phyloP scores from a whole-genome alignment of 2,329 filamentous ascomycete genomes.

The Colletotrichum siamense region DNA sequence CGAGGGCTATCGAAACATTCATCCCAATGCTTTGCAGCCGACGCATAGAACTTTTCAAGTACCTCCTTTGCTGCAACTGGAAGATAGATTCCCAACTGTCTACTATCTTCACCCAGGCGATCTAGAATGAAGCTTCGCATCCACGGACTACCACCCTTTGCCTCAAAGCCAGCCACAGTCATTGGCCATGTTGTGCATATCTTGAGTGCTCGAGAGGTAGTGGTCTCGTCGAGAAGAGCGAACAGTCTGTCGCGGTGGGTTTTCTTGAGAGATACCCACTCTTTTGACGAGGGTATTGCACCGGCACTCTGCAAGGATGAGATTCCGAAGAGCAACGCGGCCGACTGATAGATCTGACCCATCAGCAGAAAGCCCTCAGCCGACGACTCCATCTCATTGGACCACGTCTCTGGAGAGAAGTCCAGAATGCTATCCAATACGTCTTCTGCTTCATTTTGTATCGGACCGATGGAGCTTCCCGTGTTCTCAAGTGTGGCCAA shows the following conservation, averaged over 20 bases:
- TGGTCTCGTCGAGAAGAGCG: conserved; percentile 21
- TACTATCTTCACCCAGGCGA: not conserved
- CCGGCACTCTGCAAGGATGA: conserved; percentile 38
- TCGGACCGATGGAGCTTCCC: not conserved
- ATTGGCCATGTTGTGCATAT: conserved; percentile 1
- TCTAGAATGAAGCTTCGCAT: not conserved
- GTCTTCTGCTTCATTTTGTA: not conserved
- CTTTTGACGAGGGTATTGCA: conserved; percentile 25
- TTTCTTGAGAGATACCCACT: conserved; percentile 12
- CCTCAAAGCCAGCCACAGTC: conserved; percentile 9
- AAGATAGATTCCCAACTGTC: not conserved
- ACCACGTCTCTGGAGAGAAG: conserved; percentile 37
- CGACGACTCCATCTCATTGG: not conserved
- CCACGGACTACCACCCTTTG: not conserved
- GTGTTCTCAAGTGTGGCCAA: conserved; percentile 19
- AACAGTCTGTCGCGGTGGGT: conserved; percentile 22
- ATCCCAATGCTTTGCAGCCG: not conserved
- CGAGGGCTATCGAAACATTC: conserved; percentile 5
- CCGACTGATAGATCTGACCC: conserved; percentile 33
- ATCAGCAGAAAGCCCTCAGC: conserved; percentile 7
- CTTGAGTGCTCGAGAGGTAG: not conserved
- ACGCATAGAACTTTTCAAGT: not conserved
- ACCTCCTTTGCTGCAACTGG: not conserved
- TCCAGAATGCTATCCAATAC: conserved; percentile 19
- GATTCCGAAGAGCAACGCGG: conserved; percentile 39